phyloP scores from a whole-genome alignment of 2,329 filamentous ascomycete genomes.

The Exserohilum rostratum region DNA sequence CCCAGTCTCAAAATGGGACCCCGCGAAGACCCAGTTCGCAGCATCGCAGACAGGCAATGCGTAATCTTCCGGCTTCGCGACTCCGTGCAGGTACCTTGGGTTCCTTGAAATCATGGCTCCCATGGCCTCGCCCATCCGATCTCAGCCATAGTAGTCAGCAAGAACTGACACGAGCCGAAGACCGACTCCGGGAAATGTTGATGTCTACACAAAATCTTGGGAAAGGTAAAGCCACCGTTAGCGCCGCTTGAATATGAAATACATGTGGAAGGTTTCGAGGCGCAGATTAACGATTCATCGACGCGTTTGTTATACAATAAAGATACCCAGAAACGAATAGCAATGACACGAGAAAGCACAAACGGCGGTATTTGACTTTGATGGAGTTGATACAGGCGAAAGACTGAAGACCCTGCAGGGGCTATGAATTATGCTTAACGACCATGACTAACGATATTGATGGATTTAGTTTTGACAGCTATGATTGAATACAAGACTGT shows the following conservation, averaged over 20 bases:
- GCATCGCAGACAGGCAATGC: constrained; percentile 30
- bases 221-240: constrained; percentile 36
- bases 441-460: too few relatives aligned
- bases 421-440: too few relatives aligned
- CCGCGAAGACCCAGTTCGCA: constrained; percentile 23
- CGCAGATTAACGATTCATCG: not conserved
- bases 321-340: not conserved
- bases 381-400: too few relatives aligned
- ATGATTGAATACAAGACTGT: too few relatives aligned
- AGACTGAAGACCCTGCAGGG: too few relatives aligned
- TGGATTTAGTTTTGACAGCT: too few relatives aligned
- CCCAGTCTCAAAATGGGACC: constrained; percentile 18
- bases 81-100: constrained; percentile 38
- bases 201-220: constrained; percentile 29
- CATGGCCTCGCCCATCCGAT: constrained; percentile 38
- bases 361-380: too few relatives aligned
- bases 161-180: constrained; percentile 41
- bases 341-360: too few relatives aligned
- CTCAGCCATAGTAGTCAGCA: constrained; percentile 21
- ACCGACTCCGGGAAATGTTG: constrained; percentile 42
- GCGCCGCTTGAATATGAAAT: constrained; percentile 22
- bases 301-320: not conserved
- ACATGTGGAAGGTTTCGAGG: not conserved
- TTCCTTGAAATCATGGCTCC: constrained; percentile 45
- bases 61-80: constrained; percentile 27